Evolutionary conservation across 768 basidiomycete genomes (phyloP).

Genomic region (Kwoniella sp.): DNA sequence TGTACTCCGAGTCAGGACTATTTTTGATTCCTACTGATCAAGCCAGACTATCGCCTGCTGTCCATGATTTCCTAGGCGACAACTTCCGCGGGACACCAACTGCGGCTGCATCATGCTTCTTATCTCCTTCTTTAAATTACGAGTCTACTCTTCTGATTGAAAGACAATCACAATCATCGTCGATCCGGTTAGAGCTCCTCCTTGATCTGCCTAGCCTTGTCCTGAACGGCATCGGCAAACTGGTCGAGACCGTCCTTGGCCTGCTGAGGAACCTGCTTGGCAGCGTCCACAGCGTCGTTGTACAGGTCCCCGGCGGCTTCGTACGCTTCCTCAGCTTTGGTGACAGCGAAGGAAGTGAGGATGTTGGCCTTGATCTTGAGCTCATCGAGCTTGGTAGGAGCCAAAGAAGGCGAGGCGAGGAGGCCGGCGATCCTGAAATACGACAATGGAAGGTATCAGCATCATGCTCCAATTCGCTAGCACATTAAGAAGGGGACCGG

Average conservation of each 20-base stretch:
- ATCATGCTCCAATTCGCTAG: slow-evolving; percentile 5
- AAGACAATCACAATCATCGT: background rate
- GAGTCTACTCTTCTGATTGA: no score
- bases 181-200: slow-evolving; percentile 33
- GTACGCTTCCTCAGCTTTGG: slow-evolving; percentile 40
- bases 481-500: no score
- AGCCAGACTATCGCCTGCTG: no score
- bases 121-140: no score
- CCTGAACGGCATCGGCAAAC: slow-evolving; percentile 34
- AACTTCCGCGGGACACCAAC: no score
- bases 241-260: slow-evolving; percentile 45
- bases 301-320: slow-evolving; percentile 34
- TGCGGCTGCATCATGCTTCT: no score
- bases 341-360: slow-evolving; percentile 50
- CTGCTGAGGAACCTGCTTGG: slow-evolving; percentile 58
- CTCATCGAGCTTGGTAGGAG: slow-evolving; percentile 82
- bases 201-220: slow-evolving; percentile 34
- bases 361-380: slow-evolving; percentile 91
- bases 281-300: slow-evolving; percentile 45
- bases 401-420: slow-evolving; percentile 74
- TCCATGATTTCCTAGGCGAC: no score
- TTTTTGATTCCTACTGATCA: no score
- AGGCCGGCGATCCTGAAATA: slow-evolving; percentile 69
- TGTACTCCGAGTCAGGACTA: no score
- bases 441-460: slow-evolving; percentile 17